Conservation (phyloP, 495 filamentous ascomycete genomes). For the Delitschia confertaspora region DNA sequence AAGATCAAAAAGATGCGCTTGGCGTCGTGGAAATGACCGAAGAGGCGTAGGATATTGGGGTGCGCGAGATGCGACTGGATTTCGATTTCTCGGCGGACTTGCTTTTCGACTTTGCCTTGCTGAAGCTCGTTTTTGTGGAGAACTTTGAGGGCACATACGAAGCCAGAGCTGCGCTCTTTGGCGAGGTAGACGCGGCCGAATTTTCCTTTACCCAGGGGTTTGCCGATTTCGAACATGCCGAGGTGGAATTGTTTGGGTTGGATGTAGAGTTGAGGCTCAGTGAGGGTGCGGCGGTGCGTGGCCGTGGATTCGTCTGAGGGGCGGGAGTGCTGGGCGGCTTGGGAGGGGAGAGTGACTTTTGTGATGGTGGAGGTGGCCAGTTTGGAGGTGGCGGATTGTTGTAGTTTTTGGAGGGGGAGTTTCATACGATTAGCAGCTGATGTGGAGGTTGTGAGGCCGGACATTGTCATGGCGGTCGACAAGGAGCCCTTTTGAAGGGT, state of each 20-base stretch:
- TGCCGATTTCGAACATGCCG: slow-evolving; percentile 98
- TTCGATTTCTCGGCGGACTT: slow-evolving; percentile 93
- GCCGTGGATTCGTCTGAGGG: slow-evolving; percentile 26
- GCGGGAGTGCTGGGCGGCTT: slow-evolving; percentile 50
- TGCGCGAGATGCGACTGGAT: slow-evolving; percentile 95
- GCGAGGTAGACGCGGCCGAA: slow-evolving; percentile 95
- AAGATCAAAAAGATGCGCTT: slow-evolving; percentile 94
- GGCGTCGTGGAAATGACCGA: slow-evolving; percentile 94
- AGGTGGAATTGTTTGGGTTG: slow-evolving; percentile 80
- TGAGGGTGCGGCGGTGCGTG: slow-evolving; percentile 27
- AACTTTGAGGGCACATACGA: slow-evolving; percentile 95
- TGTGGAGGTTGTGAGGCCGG: slow-evolving; percentile 30
- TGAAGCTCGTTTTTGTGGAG: slow-evolving; percentile 91
- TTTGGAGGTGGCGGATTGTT: slow-evolving; percentile 26
- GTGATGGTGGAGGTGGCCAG: slow-evolving; percentile 37
- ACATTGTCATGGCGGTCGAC: slow-evolving; percentile 31
- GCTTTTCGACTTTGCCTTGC: slow-evolving; percentile 89
- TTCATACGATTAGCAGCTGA: slow-evolving; percentile 34
- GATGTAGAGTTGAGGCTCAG: slow-evolving; percentile 46
- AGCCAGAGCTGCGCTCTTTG: slow-evolving; percentile 77
- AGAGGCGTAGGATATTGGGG: slow-evolving; percentile 89
- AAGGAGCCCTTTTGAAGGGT: slow-evolving; percentile 29
- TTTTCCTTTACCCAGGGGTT: slow-evolving; percentile 92
- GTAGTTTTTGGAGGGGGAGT: slow-evolving; percentile 37
- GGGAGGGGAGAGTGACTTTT: slow-evolving; percentile 57